Conservation (phyloP, 192 early-diverging fungal genomes). For the Coemansia sp. region DNA sequence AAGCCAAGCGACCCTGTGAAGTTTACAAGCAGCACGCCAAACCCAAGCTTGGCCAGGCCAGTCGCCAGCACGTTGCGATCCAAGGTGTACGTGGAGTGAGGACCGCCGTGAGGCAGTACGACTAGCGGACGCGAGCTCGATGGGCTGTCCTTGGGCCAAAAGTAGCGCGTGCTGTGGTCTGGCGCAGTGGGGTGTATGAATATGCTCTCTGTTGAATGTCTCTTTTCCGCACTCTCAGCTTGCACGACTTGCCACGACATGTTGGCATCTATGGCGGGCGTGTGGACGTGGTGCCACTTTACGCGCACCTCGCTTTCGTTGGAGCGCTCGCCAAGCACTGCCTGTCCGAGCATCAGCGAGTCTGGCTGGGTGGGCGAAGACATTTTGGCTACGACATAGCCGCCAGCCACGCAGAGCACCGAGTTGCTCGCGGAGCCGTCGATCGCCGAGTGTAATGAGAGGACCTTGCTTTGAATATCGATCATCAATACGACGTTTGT, state of each 20-base stretch:
- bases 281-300: constrained; percentile 14
- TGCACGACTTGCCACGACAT: constrained; percentile 22
- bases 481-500: constrained; percentile 44
- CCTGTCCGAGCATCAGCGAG: constrained; percentile 38
- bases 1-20: constrained; percentile 81
- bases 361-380: constrained; percentile 63
- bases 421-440: constrained; percentile 51
- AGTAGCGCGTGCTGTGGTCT: constrained; percentile 14
- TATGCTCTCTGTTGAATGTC: constrained; percentile 26
- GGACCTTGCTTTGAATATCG: constrained; percentile 52
- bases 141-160: constrained; percentile 20
- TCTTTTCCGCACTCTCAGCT: neutral
- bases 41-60: constrained; percentile 63
- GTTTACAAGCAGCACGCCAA: constrained; percentile 70
- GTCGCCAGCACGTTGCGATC: constrained; percentile 55
- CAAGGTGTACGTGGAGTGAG: constrained; percentile 61
- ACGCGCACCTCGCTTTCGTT: neutral
- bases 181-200: constrained; percentile 35
- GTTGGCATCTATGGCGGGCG: neutral
- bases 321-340: neutral
- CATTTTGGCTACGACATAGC: constrained; percentile 50
- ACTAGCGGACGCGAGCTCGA: constrained; percentile 59
- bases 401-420: constrained; percentile 50
- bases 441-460: constrained; percentile 58
- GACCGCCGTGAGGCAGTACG: constrained; percentile 82